Evolutionary conservation across 2,329 filamentous ascomycete species (phyloP).

Genomic region (Alternaria dauci): DNA sequence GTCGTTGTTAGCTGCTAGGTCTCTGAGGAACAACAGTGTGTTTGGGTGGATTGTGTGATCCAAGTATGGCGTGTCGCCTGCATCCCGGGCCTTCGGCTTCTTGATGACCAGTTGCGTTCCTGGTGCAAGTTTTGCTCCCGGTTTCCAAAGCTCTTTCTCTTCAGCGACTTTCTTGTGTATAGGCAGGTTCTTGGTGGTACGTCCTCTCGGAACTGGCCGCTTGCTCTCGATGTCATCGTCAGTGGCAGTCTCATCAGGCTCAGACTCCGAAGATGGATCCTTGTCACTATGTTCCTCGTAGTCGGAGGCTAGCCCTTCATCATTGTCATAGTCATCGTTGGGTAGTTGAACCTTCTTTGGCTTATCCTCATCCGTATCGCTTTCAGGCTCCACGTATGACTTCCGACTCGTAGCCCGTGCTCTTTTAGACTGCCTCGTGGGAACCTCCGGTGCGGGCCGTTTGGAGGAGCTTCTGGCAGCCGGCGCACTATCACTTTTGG

Average conservation of each 20-base stretch:
- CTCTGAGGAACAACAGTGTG: constrained; percentile 67
- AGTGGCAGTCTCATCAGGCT: constrained; percentile 43
- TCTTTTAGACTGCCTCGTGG: constrained; percentile 47
- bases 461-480: constrained; percentile 46
- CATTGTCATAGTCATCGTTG: constrained; percentile 44
- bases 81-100: constrained; percentile 68
- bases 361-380: constrained; percentile 27
- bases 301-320: constrained; percentile 48
- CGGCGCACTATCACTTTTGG: constrained; percentile 25
- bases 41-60: constrained; percentile 69
- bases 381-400: constrained; percentile 47
- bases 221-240: constrained; percentile 41
- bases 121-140: constrained; percentile 65
- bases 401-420: constrained; percentile 44
- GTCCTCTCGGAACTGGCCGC: constrained; percentile 32
- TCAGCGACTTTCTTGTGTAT: constrained; percentile 40
- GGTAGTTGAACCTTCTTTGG: constrained; percentile 25
- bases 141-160: constrained; percentile 64
- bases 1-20: constrained; percentile 68
- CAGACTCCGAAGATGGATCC: constrained; percentile 39
- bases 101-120: constrained; percentile 69
- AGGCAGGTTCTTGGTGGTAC: constrained; percentile 28
- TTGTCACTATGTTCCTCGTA: constrained; percentile 53
- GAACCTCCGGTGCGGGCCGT: constrained; percentile 43
- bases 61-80: constrained; percentile 65